These are phyloP conservation scores for Curvularia sp. DNA, from an alignment of 2,329 filamentous ascomycete genomes.

Conservation along the genomic window DNA sequence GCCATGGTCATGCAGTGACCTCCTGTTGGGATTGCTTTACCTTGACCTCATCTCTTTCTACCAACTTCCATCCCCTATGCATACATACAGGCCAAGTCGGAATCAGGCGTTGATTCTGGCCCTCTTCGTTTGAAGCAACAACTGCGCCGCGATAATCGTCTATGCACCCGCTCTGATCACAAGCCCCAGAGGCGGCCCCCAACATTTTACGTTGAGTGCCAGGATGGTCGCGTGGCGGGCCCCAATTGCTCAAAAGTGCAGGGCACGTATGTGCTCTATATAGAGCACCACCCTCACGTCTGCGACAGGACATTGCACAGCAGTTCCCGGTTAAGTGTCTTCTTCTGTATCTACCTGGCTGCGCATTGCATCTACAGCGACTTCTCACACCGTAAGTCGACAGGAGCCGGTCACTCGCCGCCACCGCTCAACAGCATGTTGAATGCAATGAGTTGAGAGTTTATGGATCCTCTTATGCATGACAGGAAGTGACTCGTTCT, in stretches of 20 bases:
- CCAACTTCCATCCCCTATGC: conserved; percentile 5
- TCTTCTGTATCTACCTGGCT: conserved; percentile 5
- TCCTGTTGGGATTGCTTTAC: conserved; percentile 10
- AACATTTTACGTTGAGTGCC: conserved; percentile 5
- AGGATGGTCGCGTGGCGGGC: conserved; percentile 10
- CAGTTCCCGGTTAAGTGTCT: conserved; percentile 11
- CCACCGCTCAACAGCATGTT: conserved; percentile 4
- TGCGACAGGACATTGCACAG: conserved; percentile 7
- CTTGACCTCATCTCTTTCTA: conserved; percentile 23
- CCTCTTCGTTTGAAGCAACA: neutral
- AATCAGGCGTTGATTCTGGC: conserved; percentile 1
- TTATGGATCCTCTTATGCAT: conserved; percentile 20
- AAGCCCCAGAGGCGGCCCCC: conserved; percentile 8
- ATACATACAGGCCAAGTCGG: conserved; percentile 1
- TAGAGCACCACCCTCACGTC: neutral
- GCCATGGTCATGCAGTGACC: conserved; percentile 12
- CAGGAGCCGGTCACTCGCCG: conserved; percentile 13
- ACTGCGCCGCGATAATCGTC: conserved; percentile 15
- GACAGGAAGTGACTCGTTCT: conserved; percentile 13
- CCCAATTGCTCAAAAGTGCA: conserved; percentile 18
- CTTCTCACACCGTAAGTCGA: neutral
- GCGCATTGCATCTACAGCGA: conserved; percentile 1
- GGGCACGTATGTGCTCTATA: conserved; percentile 2
- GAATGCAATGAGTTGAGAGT: conserved; percentile 12
- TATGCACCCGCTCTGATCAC: conserved; percentile 5